Evolutionary conservation across 2,329 filamentous ascomycete genomes (phyloP).

Genomic region (Paecilomyces dactylethromorphus): DNA sequence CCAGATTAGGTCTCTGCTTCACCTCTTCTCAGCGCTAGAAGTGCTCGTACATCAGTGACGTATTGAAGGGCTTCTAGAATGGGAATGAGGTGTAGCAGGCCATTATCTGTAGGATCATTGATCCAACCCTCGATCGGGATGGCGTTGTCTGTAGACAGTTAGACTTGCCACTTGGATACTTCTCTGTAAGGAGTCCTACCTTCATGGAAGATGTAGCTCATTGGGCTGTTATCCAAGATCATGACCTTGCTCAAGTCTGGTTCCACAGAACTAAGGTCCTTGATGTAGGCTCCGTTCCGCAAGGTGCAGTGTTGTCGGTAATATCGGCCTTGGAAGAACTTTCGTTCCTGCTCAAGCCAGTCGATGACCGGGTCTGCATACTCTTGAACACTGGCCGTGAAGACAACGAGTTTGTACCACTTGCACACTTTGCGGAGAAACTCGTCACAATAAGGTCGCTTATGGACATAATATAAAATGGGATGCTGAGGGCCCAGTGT

Average conservation of each 20-base stretch:
- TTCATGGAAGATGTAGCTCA: slow-evolving; percentile 98
- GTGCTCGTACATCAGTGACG: slow-evolving; percentile 86
- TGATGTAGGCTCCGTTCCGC: slow-evolving; percentile 94
- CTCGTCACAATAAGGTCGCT: slow-evolving; percentile 92
- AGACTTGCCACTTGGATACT: slow-evolving; percentile 1
- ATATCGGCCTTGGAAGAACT: slow-evolving; percentile 89
- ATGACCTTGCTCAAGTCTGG: slow-evolving; percentile 96
- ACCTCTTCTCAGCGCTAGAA: slow-evolving; percentile 81
- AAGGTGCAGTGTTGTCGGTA: slow-evolving; percentile 97
- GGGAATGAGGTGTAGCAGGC: slow-evolving; percentile 85
- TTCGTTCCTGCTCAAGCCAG: slow-evolving; percentile 93
- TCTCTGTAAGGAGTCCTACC: slow-evolving; percentile 48
- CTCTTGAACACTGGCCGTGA: slow-evolving; percentile 95
- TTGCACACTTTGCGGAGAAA: slow-evolving; percentile 91
- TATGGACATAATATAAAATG: slow-evolving; percentile 98
- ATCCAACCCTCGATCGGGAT: slow-evolving; percentile 99
- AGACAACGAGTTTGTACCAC: slow-evolving; percentile 96
- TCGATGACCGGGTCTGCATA: slow-evolving; percentile 98
- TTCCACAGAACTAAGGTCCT: slow-evolving; percentile 92
- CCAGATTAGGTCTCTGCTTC: slow-evolving; percentile 45
- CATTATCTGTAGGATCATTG: slow-evolving; percentile 94
- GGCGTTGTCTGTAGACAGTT: slow-evolving; percentile 68
- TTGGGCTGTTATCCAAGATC: slow-evolving; percentile 96
- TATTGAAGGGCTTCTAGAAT: slow-evolving; percentile 92
- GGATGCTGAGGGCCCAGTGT: slow-evolving; percentile 80